Base-by-base conservation (phyloP, 176 grass and related monocot genomes). In the Leersia perrieri region DNA sequence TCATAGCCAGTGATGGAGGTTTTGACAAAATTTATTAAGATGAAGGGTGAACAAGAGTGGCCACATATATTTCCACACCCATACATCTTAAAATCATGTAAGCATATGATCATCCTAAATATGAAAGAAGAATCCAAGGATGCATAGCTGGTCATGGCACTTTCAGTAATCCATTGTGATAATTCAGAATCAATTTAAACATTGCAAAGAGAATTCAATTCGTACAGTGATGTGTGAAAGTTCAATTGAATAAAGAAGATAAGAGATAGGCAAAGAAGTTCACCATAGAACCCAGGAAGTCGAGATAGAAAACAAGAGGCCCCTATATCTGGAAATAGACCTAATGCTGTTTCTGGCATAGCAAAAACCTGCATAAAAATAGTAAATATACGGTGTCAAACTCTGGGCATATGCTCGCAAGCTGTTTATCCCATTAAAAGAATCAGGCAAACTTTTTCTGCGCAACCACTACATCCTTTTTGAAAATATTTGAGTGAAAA, bases 281-380 rank as follows among this genome's bases (percentile, higher is more conserved):
- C 74, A 98, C 96, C 92, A 72, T 89, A 98, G 77, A 87, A 98
- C 36, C 90, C 92, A 87, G 92, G 92, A 36, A 94, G 73, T 74
- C 84, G 90, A 81, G 95, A 92, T 70, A 94, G 72, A 83, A 98
- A 98, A 89, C 93, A 98, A 68, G 95, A 98, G 63, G 95, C 86
- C 73, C 92, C 95, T 86, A 98, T 91, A 85, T 98, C 90, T 74
- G 95, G 95, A 87, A 94, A 94, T 80, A 93, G 88, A 49, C 92
- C 95, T 53, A 98, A 63, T 85, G 90, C 81, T 57, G 92, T 95
- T 85, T 98, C 95, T 75, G 95, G 95, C 95, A 98, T 98, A 65
- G 95, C 95, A 90, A 98, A 98, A 83, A 95, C 84, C 92, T 95
- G 76, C 33, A 91, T 31, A 44, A 60, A 70, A 51, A 16, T 70